Base-by-base conservation (phyloP, 352 stramenopile species). In the Globisporangium radiosum region DNA sequence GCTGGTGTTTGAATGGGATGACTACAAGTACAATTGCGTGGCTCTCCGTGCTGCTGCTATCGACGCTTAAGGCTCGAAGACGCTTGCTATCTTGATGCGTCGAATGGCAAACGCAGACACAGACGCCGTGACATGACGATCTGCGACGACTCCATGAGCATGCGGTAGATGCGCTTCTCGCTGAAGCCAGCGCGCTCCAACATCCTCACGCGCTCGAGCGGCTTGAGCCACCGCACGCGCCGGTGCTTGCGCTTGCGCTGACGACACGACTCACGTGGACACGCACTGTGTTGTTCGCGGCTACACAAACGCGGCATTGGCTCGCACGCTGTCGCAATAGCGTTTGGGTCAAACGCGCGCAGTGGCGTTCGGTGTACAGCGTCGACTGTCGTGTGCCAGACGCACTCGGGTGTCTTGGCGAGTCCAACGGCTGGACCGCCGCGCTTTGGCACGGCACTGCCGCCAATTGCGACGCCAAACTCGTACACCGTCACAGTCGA, bases 141-240 rank as follows among this genome's bases (percentile, higher is more conserved):
- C 47, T 68, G 63, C n/a, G 72, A 71, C 33, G 60, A 76, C 57
- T 84, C 75, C 70, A 75, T 81, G 59, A 85, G 69, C 72, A 79
- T 78, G 15, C 70, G 72, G 47, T 69, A 75, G 56, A 85, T 85
- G 13, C 63, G 60, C 47, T 71, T 64, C 54, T 85, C 75, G n/a
- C 72, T 81, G 17, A 19, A 19, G 17, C 17, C 17, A 19, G 17
- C 17, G 17, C 17, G 17, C 17, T 19, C 17, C 17, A 19, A 19
- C 17, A 19, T 19, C 17, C 17, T 19, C 17, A 19, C 17, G 17
- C 17, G 17, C 17, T 19, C 17, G 17, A 19, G 17, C 17, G 17
- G 17, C 17, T 19, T 19, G 17, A 19, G 17, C 17, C 17, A 19
- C 17, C 17, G 17, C 17, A 19, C 17, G 17, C 17, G 17, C 17